Evolutionary conservation across 2,329 filamentous ascomycete species (phyloP), one percentile per base, ranked within the genome.

Genomic region (Fusarium lyarnte): DNA sequence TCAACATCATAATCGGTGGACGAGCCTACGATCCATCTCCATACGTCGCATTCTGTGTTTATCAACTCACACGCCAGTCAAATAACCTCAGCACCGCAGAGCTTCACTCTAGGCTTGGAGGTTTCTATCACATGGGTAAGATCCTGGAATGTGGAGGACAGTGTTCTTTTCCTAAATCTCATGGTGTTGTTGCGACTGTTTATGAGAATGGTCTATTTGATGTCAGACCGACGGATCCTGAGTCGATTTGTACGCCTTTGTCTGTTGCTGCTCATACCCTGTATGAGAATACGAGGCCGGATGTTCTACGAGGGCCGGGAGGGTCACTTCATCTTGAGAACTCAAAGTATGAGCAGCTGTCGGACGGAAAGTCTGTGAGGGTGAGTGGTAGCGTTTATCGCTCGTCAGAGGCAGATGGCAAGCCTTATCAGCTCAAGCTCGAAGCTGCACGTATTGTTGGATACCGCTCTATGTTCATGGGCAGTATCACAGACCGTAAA

Each of bases 281-380:
- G 14, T 89, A 89, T 57, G 87, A 89, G 78, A 89, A 89, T 66
- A 81, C 83, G 0, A 75, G 87, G 21, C 87, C 87, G 0, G 87
- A 89, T 74, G 72, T 85, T 2, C 73, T 88, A 4, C 66, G 78
- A 9, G 87, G 87, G 0, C 87, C 87, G 0, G 87, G 87, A 1
- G 87, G 87, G 0, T 74, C 78, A 11, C 79, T 89, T 0, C 78
- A 85, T 45, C 76, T 88, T 0, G 78, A 79, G 0, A 51, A 77
- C 1, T 79, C 84, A 2, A 65, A 52, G 1, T 78, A 78, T 10
- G 52, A 74, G 6, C 74, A 75, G 11, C 23, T 77, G 0, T 11
- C 41, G 7, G 68, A 77, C 17, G 67, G 53, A 0, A 65, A 38
- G 8, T 69, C 71, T 2, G 73, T 77, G 0, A 61, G 66, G 4